These are phyloP conservation scores for Odontarrhena argentea DNA, from an alignment of 345 rosid genomes.

Conservation along the genomic window DNA sequence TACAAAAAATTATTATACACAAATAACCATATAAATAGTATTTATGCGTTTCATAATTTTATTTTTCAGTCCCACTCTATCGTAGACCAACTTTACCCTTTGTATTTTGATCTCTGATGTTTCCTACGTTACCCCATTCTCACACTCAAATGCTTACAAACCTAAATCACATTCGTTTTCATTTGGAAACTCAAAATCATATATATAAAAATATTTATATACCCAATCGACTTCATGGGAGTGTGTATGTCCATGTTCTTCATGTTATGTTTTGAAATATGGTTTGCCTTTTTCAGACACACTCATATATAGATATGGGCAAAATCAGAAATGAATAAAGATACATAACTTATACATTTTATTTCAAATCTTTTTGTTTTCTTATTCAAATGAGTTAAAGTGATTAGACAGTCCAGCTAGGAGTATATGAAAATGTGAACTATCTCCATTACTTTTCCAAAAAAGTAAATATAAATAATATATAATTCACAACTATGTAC, in stretches of 20 bases:
- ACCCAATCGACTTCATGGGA: not conserved
- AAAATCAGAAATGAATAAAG: slow-evolving; percentile 17
- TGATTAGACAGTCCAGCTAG: slow-evolving; percentile 30
- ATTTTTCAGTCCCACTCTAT: not conserved
- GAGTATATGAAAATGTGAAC: slow-evolving; percentile 19
- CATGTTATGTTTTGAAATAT: slow-evolving; percentile 5
- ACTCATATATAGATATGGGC: slow-evolving; percentile 13
- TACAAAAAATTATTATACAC: too few species aligned
- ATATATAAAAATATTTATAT: not conserved
- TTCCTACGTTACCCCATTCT: not conserved
- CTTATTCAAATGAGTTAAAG: slow-evolving; percentile 25
- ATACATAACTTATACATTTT: not conserved
- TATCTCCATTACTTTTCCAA: slow-evolving; percentile 10
- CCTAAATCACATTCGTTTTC: not conserved
- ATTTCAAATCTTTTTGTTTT: slow-evolving; percentile 2
- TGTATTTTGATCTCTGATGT: too few species aligned
- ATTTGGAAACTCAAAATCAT: slow-evolving; percentile 9
- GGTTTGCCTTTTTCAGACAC: slow-evolving; percentile 36
- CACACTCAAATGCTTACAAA: not conserved
- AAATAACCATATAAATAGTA: too few species aligned
- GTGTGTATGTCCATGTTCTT: not conserved
- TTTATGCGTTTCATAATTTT: not conserved
- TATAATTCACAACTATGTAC: slow-evolving; percentile 32
- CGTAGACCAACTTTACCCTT: not conserved
- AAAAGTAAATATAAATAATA: slow-evolving; percentile 15